A percentile compares a stretch with the other conserved stretches of the same genome.
Evolutionary conservation across 139 green algal species (phyloP).

Genomic region (Cymbomonas tetramitiformis): DNA sequence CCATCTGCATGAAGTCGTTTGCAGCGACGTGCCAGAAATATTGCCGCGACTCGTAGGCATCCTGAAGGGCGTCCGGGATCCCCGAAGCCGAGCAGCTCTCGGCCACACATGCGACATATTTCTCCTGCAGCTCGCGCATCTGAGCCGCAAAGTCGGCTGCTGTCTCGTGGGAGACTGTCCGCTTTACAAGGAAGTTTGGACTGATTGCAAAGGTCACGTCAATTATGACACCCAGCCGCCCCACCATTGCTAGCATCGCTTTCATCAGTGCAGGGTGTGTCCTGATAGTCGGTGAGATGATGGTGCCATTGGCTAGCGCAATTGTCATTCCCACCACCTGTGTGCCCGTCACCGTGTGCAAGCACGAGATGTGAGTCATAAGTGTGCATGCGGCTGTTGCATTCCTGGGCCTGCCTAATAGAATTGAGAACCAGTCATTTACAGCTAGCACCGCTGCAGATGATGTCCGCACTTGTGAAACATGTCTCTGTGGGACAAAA

Average conservation of each 20-base stretch:
- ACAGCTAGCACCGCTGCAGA: too few relatives aligned
- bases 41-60: too few relatives aligned
- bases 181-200: slow-evolving; percentile 24
- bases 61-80: too few relatives aligned
- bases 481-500: too few relatives aligned
- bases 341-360: too few relatives aligned
- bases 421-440: too few relatives aligned
- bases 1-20: too few relatives aligned
- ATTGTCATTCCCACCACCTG: slow-evolving; percentile 16
- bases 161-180: slow-evolving; percentile 8
- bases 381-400: too few relatives aligned
- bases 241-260: slow-evolving; percentile 29
- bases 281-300: slow-evolving; percentile 34
- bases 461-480: too few relatives aligned
- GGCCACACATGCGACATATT: slow-evolving; percentile 10
- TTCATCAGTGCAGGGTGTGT: slow-evolving; percentile 38
- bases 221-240: slow-evolving; percentile 53
- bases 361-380: too few relatives aligned
- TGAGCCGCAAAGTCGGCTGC: slow-evolving; percentile 4
- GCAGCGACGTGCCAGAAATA: too few relatives aligned
- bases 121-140: slow-evolving; percentile 30
- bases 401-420: too few relatives aligned
- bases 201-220: slow-evolving; percentile 43
- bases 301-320: slow-evolving; percentile 57
- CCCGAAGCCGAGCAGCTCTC: not conserved